Percentiles rank a stretch among this genome's conserved stretches.
Conservation (phyloP, 2,329 filamentous ascomycete genomes). For the Dactylonectria macrodidyma region DNA sequence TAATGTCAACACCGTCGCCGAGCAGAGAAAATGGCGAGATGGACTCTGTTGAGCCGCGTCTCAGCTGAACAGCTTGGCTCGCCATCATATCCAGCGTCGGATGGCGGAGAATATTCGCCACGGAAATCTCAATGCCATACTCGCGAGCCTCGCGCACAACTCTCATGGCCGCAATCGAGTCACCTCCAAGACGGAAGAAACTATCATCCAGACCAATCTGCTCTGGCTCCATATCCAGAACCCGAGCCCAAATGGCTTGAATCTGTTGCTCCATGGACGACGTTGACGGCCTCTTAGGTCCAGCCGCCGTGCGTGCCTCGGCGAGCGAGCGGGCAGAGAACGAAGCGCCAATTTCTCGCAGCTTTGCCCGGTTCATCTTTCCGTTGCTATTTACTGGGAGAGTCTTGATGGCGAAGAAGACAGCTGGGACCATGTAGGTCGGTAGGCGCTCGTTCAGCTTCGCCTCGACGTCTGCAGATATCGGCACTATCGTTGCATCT, state of each 20-base stretch:
- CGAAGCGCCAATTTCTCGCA: conserved; percentile 13
- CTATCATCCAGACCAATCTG: conserved; percentile 61
- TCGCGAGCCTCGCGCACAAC: conserved; percentile 48
- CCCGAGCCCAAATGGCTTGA: conserved; percentile 54
- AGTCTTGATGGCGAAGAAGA: conserved; percentile 26
- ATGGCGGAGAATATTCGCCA: background rate
- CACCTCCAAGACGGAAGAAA: conserved; percentile 66
- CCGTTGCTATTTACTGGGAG: background rate
- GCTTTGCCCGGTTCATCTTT: conserved; percentile 22
- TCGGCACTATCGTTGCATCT: background rate
- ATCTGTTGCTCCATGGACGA: conserved; percentile 36
- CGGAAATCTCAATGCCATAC: conserved; percentile 16
- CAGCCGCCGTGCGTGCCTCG: background rate
- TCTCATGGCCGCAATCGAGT: conserved; percentile 65
- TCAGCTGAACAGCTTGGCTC: background rate
- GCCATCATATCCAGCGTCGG: background rate
- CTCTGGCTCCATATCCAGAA: conserved; percentile 54
- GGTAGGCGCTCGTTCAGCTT: conserved; percentile 25
- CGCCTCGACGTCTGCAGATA: background rate
- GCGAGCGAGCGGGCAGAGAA: conserved; percentile 13
- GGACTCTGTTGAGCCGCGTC: conserved; percentile 33
- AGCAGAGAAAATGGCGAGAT: conserved; percentile 56
- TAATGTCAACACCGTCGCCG: conserved; percentile 10
- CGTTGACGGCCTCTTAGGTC: background rate
- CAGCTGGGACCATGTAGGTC: conserved; percentile 35